Evolutionary conservation across 2,329 filamentous ascomycete genomes (phyloP), one percentile per base, ranked within the genome.

Genomic region (Huntiella omanensis): DNA sequence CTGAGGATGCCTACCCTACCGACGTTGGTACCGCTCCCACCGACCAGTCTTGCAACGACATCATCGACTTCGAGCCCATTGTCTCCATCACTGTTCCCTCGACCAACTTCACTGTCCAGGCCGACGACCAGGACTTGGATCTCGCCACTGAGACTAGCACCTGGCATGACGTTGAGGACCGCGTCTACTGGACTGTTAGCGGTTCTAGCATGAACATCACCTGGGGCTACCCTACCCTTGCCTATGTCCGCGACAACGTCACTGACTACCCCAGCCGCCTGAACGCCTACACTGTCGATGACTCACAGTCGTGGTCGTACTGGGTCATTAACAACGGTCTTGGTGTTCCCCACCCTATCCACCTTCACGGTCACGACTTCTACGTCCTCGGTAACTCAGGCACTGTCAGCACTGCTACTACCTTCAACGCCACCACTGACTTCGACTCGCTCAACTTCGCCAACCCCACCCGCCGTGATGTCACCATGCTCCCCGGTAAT

Each of bases 381-480:
- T 64, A 61, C 52, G 55, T 70, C 10, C 53, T 70, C 3, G 58
- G 59, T 19, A 50, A 49, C 33, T 56, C 56, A 4, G 42, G 32
- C 38, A 36, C 49, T 43, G 34, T 5, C 32, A 50, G 12, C 37
- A 39, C 6, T 15, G 52, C 33, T 43, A 51, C 34, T 38, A 42
- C 33, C 33, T 55, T 55, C 53, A 62, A 55, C 55, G 53, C 48
- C 37, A 52, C 50, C 13, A 57, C 58, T 13, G 58, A 59, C 5
- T 53, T 58, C 0, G 52, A 54, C 10, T 55, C 63, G 4, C 62
- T 64, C 16, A 62, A 64, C 50, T 63, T 62, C 40, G 53, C 60
- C 22, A 73, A 73, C 54, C 69, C 71, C 1, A 63, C 67, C 22
- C 66, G 71, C 7, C 63, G 71, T 33, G 70, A 74, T 52, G 66